Evolutionary conservation across 2,329 filamentous ascomycete genomes (phyloP).

Genomic region (Trichoderma simmonsii): DNA sequence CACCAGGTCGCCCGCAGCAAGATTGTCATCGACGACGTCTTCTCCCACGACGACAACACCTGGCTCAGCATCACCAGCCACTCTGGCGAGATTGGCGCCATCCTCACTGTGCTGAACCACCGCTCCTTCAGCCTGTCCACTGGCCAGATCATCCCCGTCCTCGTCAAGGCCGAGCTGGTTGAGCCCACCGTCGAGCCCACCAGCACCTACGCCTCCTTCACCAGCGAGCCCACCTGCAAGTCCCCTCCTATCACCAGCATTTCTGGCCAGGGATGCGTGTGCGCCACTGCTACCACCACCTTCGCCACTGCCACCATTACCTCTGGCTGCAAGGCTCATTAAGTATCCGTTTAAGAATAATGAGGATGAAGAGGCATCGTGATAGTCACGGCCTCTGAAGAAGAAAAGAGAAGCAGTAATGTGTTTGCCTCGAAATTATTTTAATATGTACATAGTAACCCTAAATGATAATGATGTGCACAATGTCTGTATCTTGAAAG

Average conservation of each 20-base stretch:
- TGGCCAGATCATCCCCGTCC: slow-evolving; percentile 64
- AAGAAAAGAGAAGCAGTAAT: neutral
- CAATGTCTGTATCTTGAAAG: neutral
- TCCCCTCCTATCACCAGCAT: slow-evolving; percentile 45
- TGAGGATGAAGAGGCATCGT: neutral
- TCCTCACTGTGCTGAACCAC: slow-evolving; percentile 58
- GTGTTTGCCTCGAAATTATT: neutral
- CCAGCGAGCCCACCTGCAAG: slow-evolving; percentile 42
- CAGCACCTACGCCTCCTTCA: slow-evolving; percentile 36
- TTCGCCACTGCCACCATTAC: neutral
- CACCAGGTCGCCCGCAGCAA: slow-evolving; percentile 51
- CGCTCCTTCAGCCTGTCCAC: slow-evolving; percentile 61
- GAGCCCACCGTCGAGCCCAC: slow-evolving; percentile 27
- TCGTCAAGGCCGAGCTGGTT: slow-evolving; percentile 57
- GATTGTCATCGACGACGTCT: slow-evolving; percentile 54
- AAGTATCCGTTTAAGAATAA: neutral
- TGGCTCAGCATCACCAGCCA: slow-evolving; percentile 61
- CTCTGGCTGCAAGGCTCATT: neutral
- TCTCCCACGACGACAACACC: slow-evolving; percentile 48
- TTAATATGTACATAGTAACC: neutral
- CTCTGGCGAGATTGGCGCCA: slow-evolving; percentile 52
- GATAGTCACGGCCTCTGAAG: too few species aligned
- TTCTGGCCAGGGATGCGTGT: slow-evolving; percentile 41
- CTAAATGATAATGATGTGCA: neutral
- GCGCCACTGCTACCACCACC: slow-evolving; percentile 24